Base-by-base conservation (phyloP, 2,329 filamentous ascomycete genomes). In the Blastomyces gilchristii region DNA sequence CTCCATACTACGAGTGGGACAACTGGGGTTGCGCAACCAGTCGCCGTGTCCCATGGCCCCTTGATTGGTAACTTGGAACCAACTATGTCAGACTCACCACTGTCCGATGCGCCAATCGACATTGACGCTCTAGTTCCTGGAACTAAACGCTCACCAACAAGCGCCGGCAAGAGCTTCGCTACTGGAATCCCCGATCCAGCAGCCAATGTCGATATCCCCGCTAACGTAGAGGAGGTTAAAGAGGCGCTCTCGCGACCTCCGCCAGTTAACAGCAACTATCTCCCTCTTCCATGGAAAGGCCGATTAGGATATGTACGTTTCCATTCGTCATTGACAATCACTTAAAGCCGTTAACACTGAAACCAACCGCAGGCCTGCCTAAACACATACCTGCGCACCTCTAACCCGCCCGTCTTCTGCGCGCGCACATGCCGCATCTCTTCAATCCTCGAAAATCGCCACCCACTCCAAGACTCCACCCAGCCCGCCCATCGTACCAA, bases 361-460 rank as follows among this genome's bases (percentile, higher is more conserved):
- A 52, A 11, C 28, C 28, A 43, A 12, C 41, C 31, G 5, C 47
- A 86, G 89, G 91, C 93, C 12, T 97, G 92, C 71, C 78, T 97
- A 18, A 96, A 96, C 72, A 97, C 93, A 0, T 97, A 97, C 73
- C 81, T 97, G 1, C 87, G 93, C 54, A 83, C 84, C 61, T 86
- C 89, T 1, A 93, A 86, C 65, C 90, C 91, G 8, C 87, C 93
- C 0, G 86, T 97, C 1, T 97, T 97, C 75, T 89, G 87, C 67
- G 97, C 93, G 0, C 85, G 93, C 62, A 97, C 93, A 0, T 97
- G 92, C 72, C 88, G 92, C 39, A 93, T 97, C 65, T 82, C 90
- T 0, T 96, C 91, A 0, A 96, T 97, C 53, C 73, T 97, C 12
- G 91, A 97, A 63, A 90, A 97, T 69, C 86, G 91, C 9, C 85